A percentile compares a stretch with the other conserved stretches of the same genome.
These are phyloP conservation scores for Amaranthus hypochondriacus DNA, from an alignment of 148 eudicot genomes.

Conservation along the genomic window DNA sequence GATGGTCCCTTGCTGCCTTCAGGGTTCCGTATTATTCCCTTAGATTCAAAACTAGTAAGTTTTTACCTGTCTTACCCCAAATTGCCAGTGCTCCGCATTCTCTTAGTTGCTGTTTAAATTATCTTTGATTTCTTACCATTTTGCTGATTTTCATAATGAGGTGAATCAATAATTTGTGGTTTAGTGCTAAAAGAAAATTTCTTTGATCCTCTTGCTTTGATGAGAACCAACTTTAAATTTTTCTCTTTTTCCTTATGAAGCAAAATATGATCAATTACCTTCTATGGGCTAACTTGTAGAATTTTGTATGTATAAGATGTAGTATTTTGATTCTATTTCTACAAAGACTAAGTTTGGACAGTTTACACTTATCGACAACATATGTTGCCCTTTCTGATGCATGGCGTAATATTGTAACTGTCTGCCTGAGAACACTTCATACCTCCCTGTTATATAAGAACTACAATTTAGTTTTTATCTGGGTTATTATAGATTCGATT, in stretches of 20 bases:
- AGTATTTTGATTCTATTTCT: too few relatives aligned
- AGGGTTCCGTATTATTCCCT: constrained; percentile 84
- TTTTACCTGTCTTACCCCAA: not conserved
- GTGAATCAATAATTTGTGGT: not conserved
- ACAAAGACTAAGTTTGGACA: too few relatives aligned
- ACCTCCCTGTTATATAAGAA: too few relatives aligned
- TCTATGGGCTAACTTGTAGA: not conserved
- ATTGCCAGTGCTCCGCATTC: not conserved
- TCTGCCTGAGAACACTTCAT: too few relatives aligned
- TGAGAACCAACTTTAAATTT: not conserved
- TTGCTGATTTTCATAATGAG: not conserved
- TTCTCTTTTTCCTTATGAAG: not conserved
- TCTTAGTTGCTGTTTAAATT: not conserved
- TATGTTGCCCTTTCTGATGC: too few relatives aligned
- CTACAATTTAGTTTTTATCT: too few relatives aligned
- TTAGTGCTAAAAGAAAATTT: not conserved
- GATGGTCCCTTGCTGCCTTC: constrained; percentile 88
- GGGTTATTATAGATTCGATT: too few relatives aligned
- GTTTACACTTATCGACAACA: too few relatives aligned
- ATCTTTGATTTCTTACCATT: not conserved
- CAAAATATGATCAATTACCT: too few relatives aligned
- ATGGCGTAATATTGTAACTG: too few relatives aligned
- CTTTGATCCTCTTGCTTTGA: not conserved
- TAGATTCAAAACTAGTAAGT: constrained; percentile 81
- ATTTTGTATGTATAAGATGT: not conserved